Evolutionary conservation across 805 yeast genomes (phyloP).

Genomic region (Hanseniaspora clermontiae): DNA sequence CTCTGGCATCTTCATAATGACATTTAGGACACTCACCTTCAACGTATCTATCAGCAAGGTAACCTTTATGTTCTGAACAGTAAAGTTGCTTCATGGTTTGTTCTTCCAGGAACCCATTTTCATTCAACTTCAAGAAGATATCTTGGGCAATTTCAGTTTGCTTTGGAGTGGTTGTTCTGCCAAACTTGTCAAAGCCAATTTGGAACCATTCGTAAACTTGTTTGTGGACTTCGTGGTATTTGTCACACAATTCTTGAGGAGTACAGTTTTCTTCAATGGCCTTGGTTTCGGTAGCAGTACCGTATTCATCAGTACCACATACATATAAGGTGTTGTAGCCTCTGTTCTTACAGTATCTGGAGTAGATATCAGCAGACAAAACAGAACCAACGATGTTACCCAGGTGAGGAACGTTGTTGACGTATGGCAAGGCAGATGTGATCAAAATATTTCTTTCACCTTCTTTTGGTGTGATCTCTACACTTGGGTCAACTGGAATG

Average conservation of each 20-base stretch:
- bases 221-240: slow-evolving; percentile 73
- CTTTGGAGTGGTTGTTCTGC: slow-evolving; percentile 83
- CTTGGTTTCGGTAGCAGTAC: slow-evolving; percentile 98
- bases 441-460: slow-evolving; percentile 71
- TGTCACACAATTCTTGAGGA: slow-evolving; percentile 81
- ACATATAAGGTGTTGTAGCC: slow-evolving; percentile 74
- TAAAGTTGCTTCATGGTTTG: slow-evolving; percentile 78
- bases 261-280: slow-evolving; percentile 87
- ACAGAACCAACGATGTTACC: slow-evolving; percentile 96
- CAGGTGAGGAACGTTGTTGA: slow-evolving; percentile 94
- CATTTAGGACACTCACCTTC: slow-evolving; percentile 97
- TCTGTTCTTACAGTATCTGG: slow-evolving; percentile 81
- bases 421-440: slow-evolving; percentile 95
- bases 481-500: slow-evolving; percentile 20
- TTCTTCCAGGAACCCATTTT: slow-evolving; percentile 76
- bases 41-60: slow-evolving; percentile 89
- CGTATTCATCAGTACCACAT: slow-evolving; percentile 98
- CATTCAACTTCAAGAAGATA: slow-evolving; percentile 61
- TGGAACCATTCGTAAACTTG: slow-evolving; percentile 95
- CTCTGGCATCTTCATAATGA: slow-evolving; percentile 91
- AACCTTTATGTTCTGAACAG: slow-evolving; percentile 83
- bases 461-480: slow-evolving; percentile 49
- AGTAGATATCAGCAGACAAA: slow-evolving; percentile 81
- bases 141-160: slow-evolving; percentile 96
- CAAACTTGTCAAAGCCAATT: slow-evolving; percentile 86